phyloP scores from a whole-genome alignment of 495 filamentous ascomycete genomes.

The Hyaloscypha bicolor region DNA sequence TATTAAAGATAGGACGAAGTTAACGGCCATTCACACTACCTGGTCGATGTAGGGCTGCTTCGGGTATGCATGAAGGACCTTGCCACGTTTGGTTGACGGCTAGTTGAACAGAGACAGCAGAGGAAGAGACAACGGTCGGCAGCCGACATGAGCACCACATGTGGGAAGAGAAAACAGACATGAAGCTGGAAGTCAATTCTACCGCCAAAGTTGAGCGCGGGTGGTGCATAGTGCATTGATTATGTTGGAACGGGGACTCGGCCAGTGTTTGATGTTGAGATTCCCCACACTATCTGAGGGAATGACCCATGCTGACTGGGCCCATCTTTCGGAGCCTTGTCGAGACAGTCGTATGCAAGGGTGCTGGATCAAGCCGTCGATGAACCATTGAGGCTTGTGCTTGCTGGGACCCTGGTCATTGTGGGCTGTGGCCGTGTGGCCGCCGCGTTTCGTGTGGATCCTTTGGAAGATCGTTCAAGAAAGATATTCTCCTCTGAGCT shows the following conservation, averaged over 20 bases:
- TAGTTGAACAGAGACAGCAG: conserved; percentile 31
- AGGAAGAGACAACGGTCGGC: conserved; percentile 31
- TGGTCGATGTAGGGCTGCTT: conserved; percentile 31
- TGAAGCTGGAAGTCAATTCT: conserved; percentile 21
- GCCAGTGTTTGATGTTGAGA: conserved; percentile 35
- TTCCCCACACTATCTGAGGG: conserved; percentile 28
- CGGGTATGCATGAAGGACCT: conserved; percentile 28
- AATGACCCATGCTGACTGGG: conserved; percentile 30
- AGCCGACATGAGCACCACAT: conserved; percentile 32
- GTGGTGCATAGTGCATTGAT: conserved; percentile 35
- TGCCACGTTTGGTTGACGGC: conserved; percentile 34
- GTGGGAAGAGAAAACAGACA: conserved; percentile 24
- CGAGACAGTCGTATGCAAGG: conserved; percentile 28
- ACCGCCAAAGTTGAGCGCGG: conserved; percentile 15
- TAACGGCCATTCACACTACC: conserved; percentile 23
- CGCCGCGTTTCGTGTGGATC: conserved; percentile 26
- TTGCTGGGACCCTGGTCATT: conserved; percentile 12
- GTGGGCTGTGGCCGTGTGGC: conserved; percentile 22
- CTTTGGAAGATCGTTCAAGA: conserved; percentile 23
- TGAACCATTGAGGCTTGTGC: conserved; percentile 24
- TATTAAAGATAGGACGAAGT: conserved; percentile 33
- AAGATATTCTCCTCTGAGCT: conserved; percentile 31
- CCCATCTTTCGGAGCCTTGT: conserved; percentile 33
- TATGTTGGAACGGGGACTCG: conserved; percentile 27
- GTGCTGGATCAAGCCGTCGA: conserved; percentile 27